Conservation (phyloP, 768 basidiomycete species). For the Mycena vitilis region DNA sequence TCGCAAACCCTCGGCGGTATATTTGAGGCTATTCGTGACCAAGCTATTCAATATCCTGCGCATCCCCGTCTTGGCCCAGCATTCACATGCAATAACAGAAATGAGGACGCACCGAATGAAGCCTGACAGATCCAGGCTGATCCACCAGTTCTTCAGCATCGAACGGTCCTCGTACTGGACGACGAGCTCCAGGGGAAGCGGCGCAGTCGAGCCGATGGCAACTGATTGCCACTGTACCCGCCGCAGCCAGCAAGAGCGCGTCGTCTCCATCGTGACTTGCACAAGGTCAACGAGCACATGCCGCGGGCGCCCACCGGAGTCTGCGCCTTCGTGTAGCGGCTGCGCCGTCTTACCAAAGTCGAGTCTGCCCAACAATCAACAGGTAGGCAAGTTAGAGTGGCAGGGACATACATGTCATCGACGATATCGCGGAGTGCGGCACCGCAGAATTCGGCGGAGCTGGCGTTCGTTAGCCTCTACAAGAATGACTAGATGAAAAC, state of each 20-base stretch:
- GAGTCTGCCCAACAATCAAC: slow-evolving; percentile 10
- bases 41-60: slow-evolving; percentile 29
- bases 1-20: neutral
- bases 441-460: slow-evolving; percentile 32
- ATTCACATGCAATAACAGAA: neutral
- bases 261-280: slow-evolving; percentile 9
- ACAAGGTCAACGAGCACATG: slow-evolving; percentile 16
- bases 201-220: neutral
- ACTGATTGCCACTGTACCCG: slow-evolving; percentile 17
- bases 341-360: slow-evolving; percentile 29
- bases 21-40: slow-evolving; percentile 28
- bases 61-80: too few species aligned
- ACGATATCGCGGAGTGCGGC: slow-evolving; percentile 24
- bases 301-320: neutral
- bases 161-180: slow-evolving; percentile 29
- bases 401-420: slow-evolving; percentile 25
- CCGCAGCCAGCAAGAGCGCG: slow-evolving; percentile 20
- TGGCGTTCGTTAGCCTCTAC: neutral
- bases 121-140: slow-evolving; percentile 19
- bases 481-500: neutral
- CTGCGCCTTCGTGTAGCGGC: neutral
- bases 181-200: neutral
- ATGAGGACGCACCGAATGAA: slow-evolving; percentile 20
- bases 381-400: neutral
- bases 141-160: slow-evolving; percentile 19